These are phyloP conservation scores for Endoconidiophora laricicola DNA, from an alignment of 2,329 filamentous ascomycete species.

Conservation along the genomic window DNA sequence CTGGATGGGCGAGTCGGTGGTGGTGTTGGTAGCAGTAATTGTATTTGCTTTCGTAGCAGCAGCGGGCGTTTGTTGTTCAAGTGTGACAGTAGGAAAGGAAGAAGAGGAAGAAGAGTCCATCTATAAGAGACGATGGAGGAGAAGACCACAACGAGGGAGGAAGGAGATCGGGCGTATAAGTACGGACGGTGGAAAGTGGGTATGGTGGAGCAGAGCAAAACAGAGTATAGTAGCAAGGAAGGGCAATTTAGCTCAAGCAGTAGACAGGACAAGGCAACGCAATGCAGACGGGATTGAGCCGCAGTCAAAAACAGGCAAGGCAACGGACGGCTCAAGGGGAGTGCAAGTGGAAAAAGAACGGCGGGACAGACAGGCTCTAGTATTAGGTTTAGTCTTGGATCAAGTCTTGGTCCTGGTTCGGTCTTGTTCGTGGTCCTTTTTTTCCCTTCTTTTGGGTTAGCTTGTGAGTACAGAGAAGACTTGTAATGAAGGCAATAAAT, in stretches of 20 bases:
- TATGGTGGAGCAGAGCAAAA: slow-evolving; percentile 1
- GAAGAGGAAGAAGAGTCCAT: slow-evolving; percentile 10
- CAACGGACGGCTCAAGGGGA: background rate
- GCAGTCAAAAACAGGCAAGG: slow-evolving; percentile 4
- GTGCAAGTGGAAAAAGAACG: background rate
- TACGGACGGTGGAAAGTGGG: slow-evolving; percentile 2
- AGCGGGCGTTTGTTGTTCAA: background rate
- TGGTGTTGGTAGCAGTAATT: background rate
- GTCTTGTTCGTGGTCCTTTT: background rate
- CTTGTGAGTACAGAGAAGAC: background rate
- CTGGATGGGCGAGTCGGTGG: slow-evolving; percentile 8
- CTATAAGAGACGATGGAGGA: slow-evolving; percentile 4
- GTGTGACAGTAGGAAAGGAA: slow-evolving; percentile 1
- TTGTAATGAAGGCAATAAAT: too few relatives aligned
- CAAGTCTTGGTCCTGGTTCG: too few relatives aligned
- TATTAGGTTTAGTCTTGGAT: too few relatives aligned
- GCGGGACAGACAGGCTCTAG: too few relatives aligned
- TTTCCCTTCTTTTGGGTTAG: background rate
- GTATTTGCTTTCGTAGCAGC: slow-evolving; percentile 2
- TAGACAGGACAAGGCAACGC: background rate
- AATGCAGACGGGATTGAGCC: slow-evolving; percentile 4
- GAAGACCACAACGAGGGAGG: slow-evolving; percentile 1
- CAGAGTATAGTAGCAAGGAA: background rate
- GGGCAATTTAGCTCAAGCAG: background rate
- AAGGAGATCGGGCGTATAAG: background rate